These are phyloP conservation scores for Protomyces inouyei DNA, from an alignment of 1,139 yeast species.

Conservation along the genomic window DNA sequence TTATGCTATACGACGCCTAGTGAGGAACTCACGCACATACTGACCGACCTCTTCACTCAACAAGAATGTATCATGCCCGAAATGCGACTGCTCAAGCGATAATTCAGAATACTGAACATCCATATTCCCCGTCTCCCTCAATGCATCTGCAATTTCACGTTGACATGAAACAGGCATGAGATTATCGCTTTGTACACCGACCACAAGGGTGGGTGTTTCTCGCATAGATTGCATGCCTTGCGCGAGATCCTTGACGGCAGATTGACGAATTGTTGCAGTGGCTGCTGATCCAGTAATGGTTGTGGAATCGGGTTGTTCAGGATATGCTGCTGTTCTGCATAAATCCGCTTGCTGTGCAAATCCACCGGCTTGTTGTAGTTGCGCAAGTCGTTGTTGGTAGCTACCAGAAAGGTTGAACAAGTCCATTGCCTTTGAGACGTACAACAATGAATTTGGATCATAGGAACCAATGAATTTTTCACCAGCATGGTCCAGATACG, in stretches of 20 bases:
- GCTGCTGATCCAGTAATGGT: neutral
- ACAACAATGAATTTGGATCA: slow-evolving; percentile 83
- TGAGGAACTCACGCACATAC: slow-evolving; percentile 63
- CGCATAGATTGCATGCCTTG: slow-evolving; percentile 62
- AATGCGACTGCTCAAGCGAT: slow-evolving; percentile 67
- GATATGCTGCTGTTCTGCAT: slow-evolving; percentile 44
- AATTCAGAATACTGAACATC: slow-evolving; percentile 63
- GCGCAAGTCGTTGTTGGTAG: slow-evolving; percentile 14
- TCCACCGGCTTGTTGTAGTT: neutral
- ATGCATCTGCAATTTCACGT: slow-evolving; percentile 64
- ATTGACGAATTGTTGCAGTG: slow-evolving; percentile 26
- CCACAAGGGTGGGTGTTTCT: slow-evolving; percentile 62
- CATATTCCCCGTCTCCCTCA: slow-evolving; percentile 45
- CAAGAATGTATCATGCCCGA: slow-evolving; percentile 87
- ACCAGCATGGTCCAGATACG: slow-evolving; percentile 90
- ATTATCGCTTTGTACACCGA: slow-evolving; percentile 89
- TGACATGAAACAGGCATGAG: slow-evolving; percentile 95
- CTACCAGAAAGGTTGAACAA: slow-evolving; percentile 59
- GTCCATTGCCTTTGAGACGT: slow-evolving; percentile 92
- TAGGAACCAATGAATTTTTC: slow-evolving; percentile 87
- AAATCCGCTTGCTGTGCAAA: slow-evolving; percentile 1
- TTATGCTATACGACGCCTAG: slow-evolving; percentile 29
- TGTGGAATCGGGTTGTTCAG: slow-evolving; percentile 39
- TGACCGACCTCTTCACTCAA: slow-evolving; percentile 75
- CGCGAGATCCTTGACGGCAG: slow-evolving; percentile 50